These are phyloP conservation scores for Teunomyces aglyptinius DNA, from an alignment of 805 yeast genomes.

Conservation along the genomic window DNA sequence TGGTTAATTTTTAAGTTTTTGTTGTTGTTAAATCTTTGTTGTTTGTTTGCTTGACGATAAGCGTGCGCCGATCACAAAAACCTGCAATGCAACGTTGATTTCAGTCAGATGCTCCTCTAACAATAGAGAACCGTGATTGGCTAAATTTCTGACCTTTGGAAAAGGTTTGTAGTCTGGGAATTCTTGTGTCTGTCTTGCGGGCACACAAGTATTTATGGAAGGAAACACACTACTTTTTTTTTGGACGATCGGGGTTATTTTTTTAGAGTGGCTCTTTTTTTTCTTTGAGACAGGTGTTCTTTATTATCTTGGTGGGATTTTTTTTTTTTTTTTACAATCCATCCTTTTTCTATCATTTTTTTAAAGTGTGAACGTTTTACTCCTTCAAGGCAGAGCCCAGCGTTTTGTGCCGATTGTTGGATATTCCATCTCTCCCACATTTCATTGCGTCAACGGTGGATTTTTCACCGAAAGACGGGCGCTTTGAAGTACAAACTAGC, in stretches of 20 bases:
- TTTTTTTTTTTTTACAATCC: neutral
- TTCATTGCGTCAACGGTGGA: neutral
- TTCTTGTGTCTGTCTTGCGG: neutral
- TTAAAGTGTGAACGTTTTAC: neutral
- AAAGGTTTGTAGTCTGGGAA: neutral
- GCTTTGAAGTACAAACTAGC: neutral
- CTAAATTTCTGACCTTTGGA: neutral
- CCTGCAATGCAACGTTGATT: slow-evolving; percentile 1
- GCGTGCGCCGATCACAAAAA: slow-evolving; percentile 1
- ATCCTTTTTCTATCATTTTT: neutral
- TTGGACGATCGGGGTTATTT: neutral
- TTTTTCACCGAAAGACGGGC: neutral
- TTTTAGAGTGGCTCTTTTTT: neutral
- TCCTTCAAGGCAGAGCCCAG: neutral
- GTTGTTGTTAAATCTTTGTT: neutral
- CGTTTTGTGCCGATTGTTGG: neutral
- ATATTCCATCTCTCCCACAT: neutral
- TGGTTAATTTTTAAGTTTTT: neutral
- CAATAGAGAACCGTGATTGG: neutral
- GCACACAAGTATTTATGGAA: neutral
- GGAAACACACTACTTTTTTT: neutral
- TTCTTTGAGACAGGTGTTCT: neutral
- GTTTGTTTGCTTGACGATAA: slow-evolving; percentile 1
- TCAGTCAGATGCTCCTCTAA: neutral
- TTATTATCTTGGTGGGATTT: neutral